A percentile compares a stretch with the other conserved stretches of the same genome.
phyloP scores from a whole-genome alignment of 2,329 filamentous ascomycete genomes.

The Knufia petricola region DNA sequence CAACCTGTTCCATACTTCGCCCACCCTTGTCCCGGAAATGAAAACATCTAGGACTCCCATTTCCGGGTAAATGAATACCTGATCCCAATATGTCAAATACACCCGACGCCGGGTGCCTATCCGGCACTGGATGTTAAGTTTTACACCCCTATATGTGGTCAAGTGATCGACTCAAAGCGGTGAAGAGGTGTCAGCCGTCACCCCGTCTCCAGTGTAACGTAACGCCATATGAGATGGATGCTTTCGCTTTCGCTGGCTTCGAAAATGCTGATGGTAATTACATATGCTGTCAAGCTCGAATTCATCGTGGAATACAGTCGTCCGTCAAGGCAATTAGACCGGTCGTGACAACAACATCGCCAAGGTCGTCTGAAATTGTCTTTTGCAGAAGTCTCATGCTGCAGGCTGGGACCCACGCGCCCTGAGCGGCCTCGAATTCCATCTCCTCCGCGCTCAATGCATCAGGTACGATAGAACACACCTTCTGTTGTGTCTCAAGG shows the following conservation, averaged over 20 bases:
- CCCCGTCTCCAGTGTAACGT: neutral
- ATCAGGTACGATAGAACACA: conserved; percentile 81
- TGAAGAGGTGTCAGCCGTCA: neutral
- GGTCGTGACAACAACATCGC: conserved; percentile 77
- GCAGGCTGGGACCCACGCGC: conserved; percentile 83
- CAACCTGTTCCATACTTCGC: neutral
- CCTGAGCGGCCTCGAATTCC: conserved; percentile 61
- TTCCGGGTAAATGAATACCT: conserved; percentile 3
- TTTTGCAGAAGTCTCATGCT: conserved; percentile 82
- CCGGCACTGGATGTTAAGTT: neutral
- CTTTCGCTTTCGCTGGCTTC: neutral
- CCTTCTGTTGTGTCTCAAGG: conserved; percentile 51
- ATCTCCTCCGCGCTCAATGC: conserved; percentile 61
- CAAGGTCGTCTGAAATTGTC: conserved; percentile 44
- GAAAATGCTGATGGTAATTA: neutral
- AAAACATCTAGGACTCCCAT: neutral
- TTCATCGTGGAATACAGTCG: conserved; percentile 66
- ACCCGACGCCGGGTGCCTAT: conserved; percentile 6
- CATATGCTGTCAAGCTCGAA: neutral
- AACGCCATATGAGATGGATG: neutral
- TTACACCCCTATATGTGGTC: neutral
- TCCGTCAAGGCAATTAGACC: conserved; percentile 82
- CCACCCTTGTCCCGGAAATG: neutral
- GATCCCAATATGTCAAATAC: conserved; percentile 8
- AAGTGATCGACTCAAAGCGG: neutral